phyloP scores from a whole-genome alignment of 2,329 filamentous ascomycete genomes.

The Passalora sequoiae region DNA sequence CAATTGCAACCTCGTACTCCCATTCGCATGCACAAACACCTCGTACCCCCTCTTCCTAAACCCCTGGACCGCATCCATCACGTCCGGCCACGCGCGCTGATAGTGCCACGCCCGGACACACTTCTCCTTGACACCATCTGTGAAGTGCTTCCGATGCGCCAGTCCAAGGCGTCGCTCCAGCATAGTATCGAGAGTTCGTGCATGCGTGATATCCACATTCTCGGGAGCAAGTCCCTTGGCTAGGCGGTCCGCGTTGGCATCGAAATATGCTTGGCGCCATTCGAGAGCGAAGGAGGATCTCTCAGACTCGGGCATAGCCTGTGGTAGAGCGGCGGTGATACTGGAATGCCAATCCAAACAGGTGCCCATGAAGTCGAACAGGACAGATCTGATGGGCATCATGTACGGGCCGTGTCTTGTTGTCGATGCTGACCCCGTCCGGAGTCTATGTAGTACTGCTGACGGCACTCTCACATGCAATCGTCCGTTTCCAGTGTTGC shows the following conservation, averaged over 20 bases:
- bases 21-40: conserved; percentile 52
- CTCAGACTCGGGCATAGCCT: conserved; percentile 8
- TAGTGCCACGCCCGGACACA: conserved; percentile 42
- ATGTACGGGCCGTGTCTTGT: too few species aligned
- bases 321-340: conserved; percentile 11
- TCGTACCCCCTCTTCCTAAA: conserved; percentile 32
- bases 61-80: conserved; percentile 38
- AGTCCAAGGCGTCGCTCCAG: conserved; percentile 22
- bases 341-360: conserved; percentile 51
- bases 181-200: conserved; percentile 37
- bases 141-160: conserved; percentile 1
- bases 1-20: conserved; percentile 51
- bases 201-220: conserved; percentile 50
- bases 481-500: background rate
- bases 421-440: background rate
- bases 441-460: background rate
- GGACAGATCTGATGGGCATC: conserved; percentile 40
- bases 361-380: conserved; percentile 57
- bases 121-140: conserved; percentile 4
- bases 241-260: conserved; percentile 40
- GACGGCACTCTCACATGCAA: background rate
- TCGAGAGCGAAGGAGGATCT: conserved; percentile 41
- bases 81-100: conserved; percentile 51
- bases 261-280: conserved; percentile 51
- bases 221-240: conserved; percentile 36